Percentiles rank a stretch among this genome's conserved stretches.
Evolutionary conservation across 106 monocot species (phyloP).

Genomic region (Triglochin maritima): DNA sequence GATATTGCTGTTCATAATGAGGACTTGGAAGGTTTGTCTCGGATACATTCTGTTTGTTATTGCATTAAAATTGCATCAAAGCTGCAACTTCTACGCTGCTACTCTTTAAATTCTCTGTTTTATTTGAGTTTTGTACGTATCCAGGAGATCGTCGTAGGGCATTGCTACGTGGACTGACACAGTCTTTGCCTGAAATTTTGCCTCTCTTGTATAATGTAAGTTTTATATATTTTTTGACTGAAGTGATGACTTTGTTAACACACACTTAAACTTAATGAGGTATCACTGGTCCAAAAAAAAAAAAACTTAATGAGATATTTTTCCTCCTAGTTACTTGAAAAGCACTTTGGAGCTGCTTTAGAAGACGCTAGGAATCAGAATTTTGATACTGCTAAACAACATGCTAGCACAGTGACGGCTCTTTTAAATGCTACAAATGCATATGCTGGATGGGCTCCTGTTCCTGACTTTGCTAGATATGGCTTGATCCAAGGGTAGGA

Average conservation of each 20-base stretch:
- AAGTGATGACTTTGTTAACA: too few relatives aligned
- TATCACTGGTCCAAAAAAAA: too few relatives aligned
- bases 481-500: slow-evolving; percentile 81
- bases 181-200: slow-evolving; percentile 79
- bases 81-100: not conserved
- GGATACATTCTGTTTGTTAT: not conserved
- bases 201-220: slow-evolving; percentile 80
- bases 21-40: slow-evolving; percentile 72
- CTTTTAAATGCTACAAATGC: slow-evolving; percentile 86
- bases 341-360: slow-evolving; percentile 74
- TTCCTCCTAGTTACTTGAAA: slow-evolving; percentile 63
- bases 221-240: not conserved
- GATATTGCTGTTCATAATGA: slow-evolving; percentile 99
- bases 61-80: not conserved
- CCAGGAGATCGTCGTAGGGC: slow-evolving; percentile 79
- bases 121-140: slow-evolving; percentile 4
- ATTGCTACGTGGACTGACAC: slow-evolving; percentile 80
- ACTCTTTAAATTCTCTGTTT: not conserved
- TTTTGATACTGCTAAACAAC: slow-evolving; percentile 51
- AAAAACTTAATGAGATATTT: too few relatives aligned
- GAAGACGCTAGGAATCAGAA: slow-evolving; percentile 54
- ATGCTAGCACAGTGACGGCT: slow-evolving; percentile 68
- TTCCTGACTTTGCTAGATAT: slow-evolving; percentile 77
- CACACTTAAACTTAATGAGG: too few relatives aligned
- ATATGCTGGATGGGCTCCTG: slow-evolving; percentile 97